Base-by-base conservation (phyloP, 1,284 basidiomycete genomes). In the Sphaerobolus stellatus region DNA sequence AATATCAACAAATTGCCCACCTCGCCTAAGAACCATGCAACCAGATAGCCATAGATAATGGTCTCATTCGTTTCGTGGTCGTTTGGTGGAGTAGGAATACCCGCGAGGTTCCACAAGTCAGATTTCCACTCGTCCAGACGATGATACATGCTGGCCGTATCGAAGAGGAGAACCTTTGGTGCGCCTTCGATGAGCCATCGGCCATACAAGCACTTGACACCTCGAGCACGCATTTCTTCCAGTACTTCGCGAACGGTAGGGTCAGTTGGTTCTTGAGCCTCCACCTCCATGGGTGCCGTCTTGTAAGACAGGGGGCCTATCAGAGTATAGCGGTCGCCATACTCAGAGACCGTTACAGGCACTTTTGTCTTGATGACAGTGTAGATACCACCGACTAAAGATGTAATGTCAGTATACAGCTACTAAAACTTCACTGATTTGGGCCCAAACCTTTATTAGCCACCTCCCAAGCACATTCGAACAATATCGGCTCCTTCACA, bases 321-420 rank as follows among this genome's bases (percentile, higher is more conserved):
- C 69, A 99, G 88, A 62, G 84, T 88, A 77, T 96, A 97, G 60
- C 94, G 82, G 73, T 92, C 88, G 66, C 91, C 89, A 71, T 88
- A 97, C 72, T 97, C 94, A 59, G 87, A 85, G 65, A 95, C 91
- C 59, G 96, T 98, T 71, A 99, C 92, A 56, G 96, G 96, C 50
- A 97, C 94, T 71, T 98, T 99, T 54, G 96, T 98, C 77, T 98
- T 98, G 74, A 98, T 98, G 76, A 98, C 95, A 60, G 95, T 98
- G 82, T 98, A 98, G 75, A 98, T 98, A 61, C 95, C 95, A 63
- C 95, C 95, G 71, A 98, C 95, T 76, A 59, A 3, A 36, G 24
- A 34, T 22, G 27, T 22, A n/a, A 29, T 47, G 14, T 54, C 34
- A 36, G 29, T 25, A 36, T 38, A 20, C 25, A 20, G 18, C n/a